Evolutionary conservation across 2,329 filamentous ascomycete species (phyloP), one percentile per base, ranked within the genome.

Genomic region (Xylaria sp.): DNA sequence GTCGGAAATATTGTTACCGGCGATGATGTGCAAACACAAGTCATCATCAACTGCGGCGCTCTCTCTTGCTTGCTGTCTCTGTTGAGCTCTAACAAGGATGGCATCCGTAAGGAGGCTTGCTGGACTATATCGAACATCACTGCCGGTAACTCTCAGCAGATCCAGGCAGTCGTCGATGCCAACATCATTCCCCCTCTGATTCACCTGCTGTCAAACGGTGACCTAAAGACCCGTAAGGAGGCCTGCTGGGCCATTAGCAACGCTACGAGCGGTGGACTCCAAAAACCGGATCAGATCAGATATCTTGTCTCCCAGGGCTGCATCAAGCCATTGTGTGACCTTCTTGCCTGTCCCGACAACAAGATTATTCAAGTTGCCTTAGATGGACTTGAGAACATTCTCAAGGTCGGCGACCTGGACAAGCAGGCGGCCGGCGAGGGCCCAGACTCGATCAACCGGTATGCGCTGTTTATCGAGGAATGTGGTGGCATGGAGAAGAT

Each of bases 61-160:
- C 84, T 99, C 43, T 87, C 92, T 39, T 95, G 92, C 62, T 84
- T 99, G n/a, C 80, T 97, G 47, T 94, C 92, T 34, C 87, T 99
- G 17, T 80, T 99, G 60, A 93, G 92, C 81, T 97, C 93, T 34
- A 94, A 91, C 70, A 99, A 99, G 83, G 94, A 99, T 69, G 94
- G 94, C 21, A 99, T 99, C 64, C 91, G 94, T 63, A 99, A 99
- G 82, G 94, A 99, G 76, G 94, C 94, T 22, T 99, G 94, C 86
- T 99, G 94, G 94, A 99, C 94, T 46, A 99, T 99, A 67, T 97
- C 92, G 72, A 99, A 99, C 82, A 91, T 99, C 69, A 99, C 94
- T 26, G 94, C 94, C 56, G 94, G 94, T 59, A 99, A 99, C 81
- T 96, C 93, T 37, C 91, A 89, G 53, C 94, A 99, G 77, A 99